Base-by-base conservation (phyloP, 2,329 filamentous ascomycete genomes). In the Cordyceps cateniannulata region DNA sequence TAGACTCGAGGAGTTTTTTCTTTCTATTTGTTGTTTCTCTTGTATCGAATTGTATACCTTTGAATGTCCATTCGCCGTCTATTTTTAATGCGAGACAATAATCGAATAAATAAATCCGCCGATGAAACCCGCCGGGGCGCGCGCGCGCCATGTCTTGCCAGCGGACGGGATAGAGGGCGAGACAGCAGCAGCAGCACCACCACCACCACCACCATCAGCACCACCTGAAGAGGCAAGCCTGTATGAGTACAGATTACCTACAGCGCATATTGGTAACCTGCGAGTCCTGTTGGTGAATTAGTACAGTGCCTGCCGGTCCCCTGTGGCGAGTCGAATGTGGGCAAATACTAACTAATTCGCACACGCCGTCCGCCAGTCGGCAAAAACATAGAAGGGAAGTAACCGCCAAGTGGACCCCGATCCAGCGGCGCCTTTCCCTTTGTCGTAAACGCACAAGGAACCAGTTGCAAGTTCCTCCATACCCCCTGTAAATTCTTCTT, bases 331-430 rank as follows among this genome's bases (percentile, higher is more conserved):
- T 35, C 9, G 5, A 38, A 12, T 7, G 12, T 42, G 38, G 12
- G 38, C 38, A 38, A 38, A 38, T 35, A 35, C 22, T 22, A n/a
- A n/a, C n/a, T n/a, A n/a, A n/a, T n/a, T n/a, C n/a, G n/a, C n/a
- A n/a, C n/a, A n/a, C n/a, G n/a, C 42, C 20, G 7, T n/a, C n/a
- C 20, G 9, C n/a, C 8, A 7, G 8, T 45, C 42, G 42, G 42
- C 42, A 45, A 22, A 22, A 22, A 22, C 8, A 18, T 18, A 32
- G 18, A 4, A 24, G 44, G n/a, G 47, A 44, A 20, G 54, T 38
- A 38, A 49, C 54, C 54, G 54, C 54, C 54, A 49, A 49, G 54
- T 57, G 54, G 54, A 14, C 54, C 42, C n/a, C 44, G 44, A 38
- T 49, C 22, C 44, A 57, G 40, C 42, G 42, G 40, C 40, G 40